Evolutionary conservation across 352 stramenopile genomes (phyloP), one percentile per base, ranked within the genome.

Genomic region (Pythium utonaiense): DNA sequence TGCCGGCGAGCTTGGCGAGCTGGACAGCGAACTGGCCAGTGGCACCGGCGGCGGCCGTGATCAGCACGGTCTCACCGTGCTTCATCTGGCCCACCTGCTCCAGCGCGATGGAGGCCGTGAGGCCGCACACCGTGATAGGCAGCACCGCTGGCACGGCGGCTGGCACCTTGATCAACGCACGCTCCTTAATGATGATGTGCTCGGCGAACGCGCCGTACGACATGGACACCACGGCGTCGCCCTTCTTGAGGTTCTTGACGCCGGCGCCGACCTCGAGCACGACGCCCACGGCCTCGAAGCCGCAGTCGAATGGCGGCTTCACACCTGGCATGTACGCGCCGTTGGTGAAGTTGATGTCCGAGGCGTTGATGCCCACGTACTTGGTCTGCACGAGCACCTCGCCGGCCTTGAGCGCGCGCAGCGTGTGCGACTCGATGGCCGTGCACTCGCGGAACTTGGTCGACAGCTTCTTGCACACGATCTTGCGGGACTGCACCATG

Each of bases 391-490:
- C 66, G 21, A 86, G 41, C 67, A 91, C 79, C 51, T 87, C 70
- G 49, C 67, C 74, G 30, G 53, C 47, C 60, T 75, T 70, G 42
- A 82, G 74, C 61, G 60, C 41, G 14, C 67, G 72, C 49, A 84
- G 53, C 50, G 72, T 42, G 62, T 77, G 74, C 30, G 64, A 56
- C 44, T 87, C 79, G 64, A 92, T 88, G 52, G 70, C 71, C 21
- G 79, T 89, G 70, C 76, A 86, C 62, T 81, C 78, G 62, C 82
- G 82, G 58, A 91, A 91, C 70, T 91, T 83, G 57, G 82, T 86
- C 57, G 79, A 91, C 54, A 91, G 70, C 60, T 89, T 88, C 60
- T 83, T 73, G 57, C 81, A 91, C 44, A 91, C 75, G 56, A 91
- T 91, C 72, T 91, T 91, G 58, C 78, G 81, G 28, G 73, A 84